Base-by-base conservation (phyloP, 129 eudicot species). In the Helichrysum umbraculigerum region DNA sequence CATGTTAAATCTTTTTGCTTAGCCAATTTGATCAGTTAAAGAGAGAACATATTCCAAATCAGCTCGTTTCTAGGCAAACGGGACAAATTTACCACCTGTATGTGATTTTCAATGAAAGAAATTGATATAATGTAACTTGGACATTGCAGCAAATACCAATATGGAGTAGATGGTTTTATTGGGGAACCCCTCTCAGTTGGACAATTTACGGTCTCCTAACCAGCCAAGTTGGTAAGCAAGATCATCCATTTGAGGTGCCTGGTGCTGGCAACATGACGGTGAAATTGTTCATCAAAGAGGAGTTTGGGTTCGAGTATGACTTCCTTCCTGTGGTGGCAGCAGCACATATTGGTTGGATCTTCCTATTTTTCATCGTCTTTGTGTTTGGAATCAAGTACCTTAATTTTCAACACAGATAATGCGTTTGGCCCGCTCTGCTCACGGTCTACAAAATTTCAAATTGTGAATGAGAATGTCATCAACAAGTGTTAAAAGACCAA, bases 141-240 rank as follows among this genome's bases (percentile, higher is more conserved):
- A 28, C 22, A 59, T 57, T 69, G 59, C 73, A 79, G 83, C 78
- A 72, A 64, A 79, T 72, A 56, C 83, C 83, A 54, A 65, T 72
- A 64, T 79, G 83, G 83, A 79, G 83, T 65, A 79, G 83, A 65
- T 79, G 74, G 78, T 73, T 35, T 73, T 79, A 79, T 20, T 73
- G 83, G 78, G 67, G 4, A 37, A 65, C 69, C 44, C 83, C 83
- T 52, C 25, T 79, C 28, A 79, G 83, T 71, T 72, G 83, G 83
- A 79, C 83, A 14, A 66, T 79, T 57, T 72, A 79, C 41, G 83
- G 83, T 5, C 83, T 79, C 32, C 15, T 79, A 64, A 79, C 83
- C 11, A 79, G 78, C 73, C 83, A 72, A 73, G 83, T 73, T 61
- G 77, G 82, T 65, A 17, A 71, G 47, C 56, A 50, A 60, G 19